Evolutionary conservation across 352 stramenopile genomes (phyloP), one percentile per base, ranked within the genome.

Genomic region (Hyaloperonospora brassicae): DNA sequence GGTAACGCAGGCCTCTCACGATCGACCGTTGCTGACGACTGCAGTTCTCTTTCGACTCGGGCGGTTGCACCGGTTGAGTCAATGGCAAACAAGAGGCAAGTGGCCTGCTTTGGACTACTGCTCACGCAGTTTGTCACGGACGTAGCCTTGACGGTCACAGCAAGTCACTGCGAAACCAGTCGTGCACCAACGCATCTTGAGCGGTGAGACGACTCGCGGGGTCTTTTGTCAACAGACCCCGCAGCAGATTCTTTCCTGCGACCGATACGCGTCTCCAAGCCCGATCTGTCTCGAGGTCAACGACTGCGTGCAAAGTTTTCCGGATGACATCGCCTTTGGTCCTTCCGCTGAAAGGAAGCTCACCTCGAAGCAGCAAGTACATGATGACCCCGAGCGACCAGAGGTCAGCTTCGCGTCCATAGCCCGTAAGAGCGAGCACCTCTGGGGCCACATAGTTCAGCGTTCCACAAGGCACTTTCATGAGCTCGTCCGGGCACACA

Each of bases 361-460:
- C 71, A 5, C 88, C 88, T 23, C 87, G 75, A 31, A 97, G 61
- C 13, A 97, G 59, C 24, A 97, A 60, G 59, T 90, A 97, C 78
- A 97, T 87, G 52, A 97, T 96, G 12, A 97, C 89, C 14, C 91
- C 90, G 11, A 97, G 61, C 5, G 77, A 94, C 90, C 90, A 97
- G 14, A 97, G 90, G 64, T 97, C 89, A 0, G 89, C 89, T 55
- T 95, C 84, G 23, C 84, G 79, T 17, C 84, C 84, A 62, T 97
- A 97, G 3, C 88, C 89, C 5, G 89, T 73, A 21, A 89, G 72
- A 7, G 83, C 82, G 11, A 97, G 72, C 21, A 97, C 89, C 61
- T 98, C 89, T 2, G 92, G 92, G 1, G 92, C 92, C n/a, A 97
- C 87, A 52, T 98, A 98, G 49, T 92, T 95, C 0, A 97, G 72